A percentile compares a stretch with the other conserved stretches of the same genome.
Evolutionary conservation across 306 rosid genomes (phyloP).

Genomic region (Gillenia trifoliata): DNA sequence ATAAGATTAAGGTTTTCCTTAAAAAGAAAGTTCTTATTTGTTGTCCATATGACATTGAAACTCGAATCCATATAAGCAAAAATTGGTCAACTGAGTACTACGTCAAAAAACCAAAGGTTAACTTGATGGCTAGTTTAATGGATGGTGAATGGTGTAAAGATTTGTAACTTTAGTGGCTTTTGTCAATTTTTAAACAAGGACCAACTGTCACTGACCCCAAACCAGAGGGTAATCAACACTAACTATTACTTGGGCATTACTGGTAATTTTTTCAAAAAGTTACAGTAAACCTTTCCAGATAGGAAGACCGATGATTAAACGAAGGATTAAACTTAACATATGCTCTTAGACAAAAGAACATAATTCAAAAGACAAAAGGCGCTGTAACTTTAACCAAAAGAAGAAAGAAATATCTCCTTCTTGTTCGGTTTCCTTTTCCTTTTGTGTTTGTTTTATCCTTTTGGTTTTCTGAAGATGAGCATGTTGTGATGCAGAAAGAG

Average conservation of each 20-base stretch:
- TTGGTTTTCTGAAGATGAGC: not conserved
- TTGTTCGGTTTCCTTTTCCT: not conserved
- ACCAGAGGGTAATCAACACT: not conserved
- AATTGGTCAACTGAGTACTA: too few species aligned
- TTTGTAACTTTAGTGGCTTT: too few species aligned
- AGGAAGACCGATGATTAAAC: not conserved
- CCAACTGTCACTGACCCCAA: too few species aligned
- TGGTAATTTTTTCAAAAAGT: not conserved
- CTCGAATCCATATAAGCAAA: too few species aligned
- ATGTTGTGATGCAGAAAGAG: constrained; percentile 51
- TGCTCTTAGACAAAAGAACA: not conserved
- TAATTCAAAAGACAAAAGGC: not conserved
- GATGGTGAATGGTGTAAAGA: too few species aligned
- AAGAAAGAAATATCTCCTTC: not conserved
- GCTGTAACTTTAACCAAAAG: not conserved
- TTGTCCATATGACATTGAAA: too few species aligned
- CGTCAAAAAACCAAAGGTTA: too few species aligned
- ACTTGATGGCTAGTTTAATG: too few species aligned
- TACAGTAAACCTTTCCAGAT: not conserved
- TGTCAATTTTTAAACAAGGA: too few species aligned
- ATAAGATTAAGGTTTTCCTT: too few species aligned
- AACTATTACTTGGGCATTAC: not conserved
- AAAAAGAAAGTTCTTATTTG: too few species aligned
- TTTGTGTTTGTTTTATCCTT: not conserved
- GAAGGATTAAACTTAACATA: not conserved